Conservation (phyloP, 768 basidiomycete species). For the Psilocybe sp. region DNA sequence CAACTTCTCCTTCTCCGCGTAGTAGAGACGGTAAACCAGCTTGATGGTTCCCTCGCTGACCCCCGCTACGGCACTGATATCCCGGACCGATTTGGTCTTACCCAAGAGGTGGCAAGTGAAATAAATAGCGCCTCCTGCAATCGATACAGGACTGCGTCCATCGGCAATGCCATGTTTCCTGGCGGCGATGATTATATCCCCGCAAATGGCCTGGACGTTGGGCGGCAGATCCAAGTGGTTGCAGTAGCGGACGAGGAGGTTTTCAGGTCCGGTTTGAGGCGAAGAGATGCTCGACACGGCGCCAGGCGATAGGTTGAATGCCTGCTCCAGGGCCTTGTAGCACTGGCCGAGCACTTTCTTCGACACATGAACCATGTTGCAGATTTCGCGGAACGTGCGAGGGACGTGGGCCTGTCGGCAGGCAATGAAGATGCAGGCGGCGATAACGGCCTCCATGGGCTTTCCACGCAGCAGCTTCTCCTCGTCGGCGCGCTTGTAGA, state of each 20-base stretch:
- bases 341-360: slow-evolving; percentile 96
- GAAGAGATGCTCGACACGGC: slow-evolving; percentile 47
- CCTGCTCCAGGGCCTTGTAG: slow-evolving; percentile 84
- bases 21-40: slow-evolving; percentile 81
- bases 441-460: slow-evolving; percentile 88
- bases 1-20: slow-evolving; percentile 68
- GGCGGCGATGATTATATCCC: slow-evolving; percentile 78
- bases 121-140: slow-evolving; percentile 95
- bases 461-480: slow-evolving; percentile 92
- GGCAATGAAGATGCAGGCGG: slow-evolving; percentile 97
- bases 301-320: slow-evolving; percentile 85
- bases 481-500: slow-evolving; percentile 96
- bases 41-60: slow-evolving; percentile 96
- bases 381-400: slow-evolving; percentile 94
- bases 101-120: slow-evolving; percentile 87
- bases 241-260: slow-evolving; percentile 88
- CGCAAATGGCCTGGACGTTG: slow-evolving; percentile 79
- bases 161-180: slow-evolving; percentile 86
- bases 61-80: slow-evolving; percentile 88
- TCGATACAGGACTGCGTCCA: slow-evolving; percentile 94
- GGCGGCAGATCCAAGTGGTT: slow-evolving; percentile 86
- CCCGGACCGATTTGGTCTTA: slow-evolving; percentile 69
- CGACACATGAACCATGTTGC: slow-evolving; percentile 87
- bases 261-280: slow-evolving; percentile 71
- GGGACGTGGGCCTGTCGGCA: slow-evolving; percentile 95